Evolutionary conservation across 2,329 filamentous ascomycete genomes (phyloP).

Genomic region (Microdochium paspali): DNA sequence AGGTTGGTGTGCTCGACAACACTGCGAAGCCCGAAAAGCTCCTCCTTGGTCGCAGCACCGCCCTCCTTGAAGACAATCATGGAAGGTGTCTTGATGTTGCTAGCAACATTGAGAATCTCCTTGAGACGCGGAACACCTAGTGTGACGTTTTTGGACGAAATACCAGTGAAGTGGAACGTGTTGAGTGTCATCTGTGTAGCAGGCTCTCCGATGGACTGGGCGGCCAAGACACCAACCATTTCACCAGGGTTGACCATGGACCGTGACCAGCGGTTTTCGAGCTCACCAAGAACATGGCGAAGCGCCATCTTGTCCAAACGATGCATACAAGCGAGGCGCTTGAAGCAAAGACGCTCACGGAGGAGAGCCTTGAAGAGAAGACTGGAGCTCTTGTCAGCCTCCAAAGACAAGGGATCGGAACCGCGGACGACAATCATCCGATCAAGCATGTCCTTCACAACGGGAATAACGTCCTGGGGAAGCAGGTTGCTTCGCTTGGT

Average conservation of each 20-base stretch:
- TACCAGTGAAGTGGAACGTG: conserved; percentile 99
- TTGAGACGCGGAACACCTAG: conserved; percentile 98
- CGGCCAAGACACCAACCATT: conserved; percentile 96
- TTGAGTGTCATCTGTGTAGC: conserved; percentile 99
- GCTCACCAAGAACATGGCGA: conserved; percentile 81
- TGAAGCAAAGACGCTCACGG: conserved; percentile 84
- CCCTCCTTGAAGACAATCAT: conserved; percentile 84
- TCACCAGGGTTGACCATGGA: conserved; percentile 86
- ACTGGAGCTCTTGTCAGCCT: conserved; percentile 83
- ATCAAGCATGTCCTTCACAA: conserved; percentile 65
- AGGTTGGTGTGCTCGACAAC: conserved; percentile 91
- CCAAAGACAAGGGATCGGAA: conserved; percentile 67
- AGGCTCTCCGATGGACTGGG: conserved; percentile 96
- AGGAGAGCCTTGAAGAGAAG: conserved; percentile 87
- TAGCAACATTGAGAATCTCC: conserved; percentile 96
- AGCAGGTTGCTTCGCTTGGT: conserved; percentile 80
- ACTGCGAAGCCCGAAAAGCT: conserved; percentile 78
- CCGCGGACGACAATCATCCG: conserved; percentile 81
- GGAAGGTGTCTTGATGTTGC: conserved; percentile 95
- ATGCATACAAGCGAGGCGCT: conserved; percentile 79
- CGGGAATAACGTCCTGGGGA: conserved; percentile 76
- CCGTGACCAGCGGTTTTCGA: conserved; percentile 80
- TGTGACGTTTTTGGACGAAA: conserved; percentile 98
- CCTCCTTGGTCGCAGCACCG: conserved; percentile 58
- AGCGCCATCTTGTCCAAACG: conserved; percentile 86